A percentile compares a stretch with the other conserved stretches of the same genome.
Evolutionary conservation across 2,329 filamentous ascomycete species (phyloP).

Genomic region (Tolypocladium tundrense): DNA sequence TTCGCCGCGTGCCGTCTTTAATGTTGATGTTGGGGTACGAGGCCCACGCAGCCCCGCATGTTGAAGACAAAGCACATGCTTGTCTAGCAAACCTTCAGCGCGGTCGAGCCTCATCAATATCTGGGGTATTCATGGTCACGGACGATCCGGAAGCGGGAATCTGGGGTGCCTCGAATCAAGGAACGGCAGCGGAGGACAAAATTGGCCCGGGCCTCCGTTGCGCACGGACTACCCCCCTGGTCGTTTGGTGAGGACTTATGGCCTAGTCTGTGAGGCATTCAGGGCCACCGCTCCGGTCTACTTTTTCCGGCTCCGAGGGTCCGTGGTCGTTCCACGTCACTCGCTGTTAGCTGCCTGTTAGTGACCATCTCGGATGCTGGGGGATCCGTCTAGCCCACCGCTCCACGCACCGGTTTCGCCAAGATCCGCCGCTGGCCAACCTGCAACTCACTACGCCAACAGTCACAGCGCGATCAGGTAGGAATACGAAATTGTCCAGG

Average conservation of each 20-base stretch:
- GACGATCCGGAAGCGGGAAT: neutral
- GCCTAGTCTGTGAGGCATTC: neutral
- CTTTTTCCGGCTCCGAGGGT: neutral
- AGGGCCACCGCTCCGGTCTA: neutral
- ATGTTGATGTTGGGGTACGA: neutral
- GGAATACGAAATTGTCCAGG: neutral
- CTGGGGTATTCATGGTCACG: neutral
- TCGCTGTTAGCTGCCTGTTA: no score
- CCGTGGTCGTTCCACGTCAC: neutral
- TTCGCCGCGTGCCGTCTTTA: neutral
- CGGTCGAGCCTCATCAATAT: neutral
- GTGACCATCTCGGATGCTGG: neutral
- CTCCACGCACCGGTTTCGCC: neutral
- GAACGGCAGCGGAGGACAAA: conserved; percentile 10
- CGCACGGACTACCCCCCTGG: neutral
- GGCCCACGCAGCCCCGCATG: neutral
- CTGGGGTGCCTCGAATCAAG: neutral
- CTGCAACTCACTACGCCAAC: neutral
- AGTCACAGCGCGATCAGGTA: neutral
- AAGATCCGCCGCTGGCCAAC: neutral
- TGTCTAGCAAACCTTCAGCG: neutral
- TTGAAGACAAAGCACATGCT: neutral
- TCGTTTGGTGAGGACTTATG: neutral
- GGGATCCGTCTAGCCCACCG: neutral
- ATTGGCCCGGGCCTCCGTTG: conserved; percentile 20